Percentiles rank a stretch among this genome's conserved stretches.
Conservation (phyloP, 805 yeast genomes). For the Teunomyces kruisii region DNA sequence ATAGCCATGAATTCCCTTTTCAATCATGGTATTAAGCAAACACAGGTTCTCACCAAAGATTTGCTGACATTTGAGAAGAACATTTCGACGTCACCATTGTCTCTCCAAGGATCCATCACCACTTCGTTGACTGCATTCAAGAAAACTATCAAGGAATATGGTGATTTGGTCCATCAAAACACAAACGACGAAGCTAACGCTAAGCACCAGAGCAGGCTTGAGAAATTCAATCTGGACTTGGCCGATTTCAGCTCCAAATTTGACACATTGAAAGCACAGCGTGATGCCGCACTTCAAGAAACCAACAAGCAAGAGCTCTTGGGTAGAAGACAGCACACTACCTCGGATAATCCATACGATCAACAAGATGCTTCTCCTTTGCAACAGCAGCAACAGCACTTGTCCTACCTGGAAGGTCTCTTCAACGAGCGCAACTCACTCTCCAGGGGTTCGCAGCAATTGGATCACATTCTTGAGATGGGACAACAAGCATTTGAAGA, state of each 20-base stretch:
- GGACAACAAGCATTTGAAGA: slow-evolving; percentile 86
- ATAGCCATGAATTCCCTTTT: slow-evolving; percentile 67
- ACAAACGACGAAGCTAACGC: slow-evolving; percentile 53
- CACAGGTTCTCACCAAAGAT: slow-evolving; percentile 69
- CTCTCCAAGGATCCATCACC: slow-evolving; percentile 75
- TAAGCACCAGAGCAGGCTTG: slow-evolving; percentile 52
- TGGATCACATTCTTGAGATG: slow-evolving; percentile 88
- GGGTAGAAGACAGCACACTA: slow-evolving; percentile 42
- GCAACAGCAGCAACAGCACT: slow-evolving; percentile 23
- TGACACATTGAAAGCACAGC: slow-evolving; percentile 50
- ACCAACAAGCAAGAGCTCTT: slow-evolving; percentile 53
- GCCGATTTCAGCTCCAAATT: slow-evolving; percentile 50
- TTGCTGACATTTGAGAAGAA: slow-evolving; percentile 64
- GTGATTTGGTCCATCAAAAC: slow-evolving; percentile 58
- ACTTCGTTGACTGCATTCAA: slow-evolving; percentile 74
- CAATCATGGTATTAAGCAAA: slow-evolving; percentile 87
- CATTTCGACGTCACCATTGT: slow-evolving; percentile 67
- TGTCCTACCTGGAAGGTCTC: slow-evolving; percentile 60
- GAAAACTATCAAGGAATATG: slow-evolving; percentile 73
- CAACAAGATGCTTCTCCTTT: slow-evolving; percentile 17
- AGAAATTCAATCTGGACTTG: slow-evolving; percentile 52
- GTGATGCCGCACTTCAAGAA: slow-evolving; percentile 54
- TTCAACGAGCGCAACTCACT: slow-evolving; percentile 65
- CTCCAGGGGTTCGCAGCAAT: slow-evolving; percentile 70
- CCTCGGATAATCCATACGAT: slow-evolving; percentile 52